Conservation (phyloP, 2,329 filamentous ascomycete species). For the Annulohypoxylon truncatum region DNA sequence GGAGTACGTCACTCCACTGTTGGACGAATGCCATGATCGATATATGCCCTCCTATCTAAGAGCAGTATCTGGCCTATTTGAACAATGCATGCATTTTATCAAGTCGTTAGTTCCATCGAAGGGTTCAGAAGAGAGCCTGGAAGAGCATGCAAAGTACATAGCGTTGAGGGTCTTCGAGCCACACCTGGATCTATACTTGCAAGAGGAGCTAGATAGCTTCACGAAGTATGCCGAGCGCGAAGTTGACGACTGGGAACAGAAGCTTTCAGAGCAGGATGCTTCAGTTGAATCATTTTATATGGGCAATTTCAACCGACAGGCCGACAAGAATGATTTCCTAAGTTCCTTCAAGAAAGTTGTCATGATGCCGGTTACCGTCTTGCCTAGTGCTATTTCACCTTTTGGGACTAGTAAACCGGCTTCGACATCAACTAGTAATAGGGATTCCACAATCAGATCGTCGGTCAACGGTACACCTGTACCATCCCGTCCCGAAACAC, state of each 20-base stretch:
- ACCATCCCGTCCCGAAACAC: constrained; percentile 63
- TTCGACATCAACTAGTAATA: constrained; percentile 46
- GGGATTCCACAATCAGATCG: constrained; percentile 44
- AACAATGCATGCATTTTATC: constrained; percentile 83
- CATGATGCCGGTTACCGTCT: constrained; percentile 96
- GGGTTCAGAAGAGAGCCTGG: constrained; percentile 69
- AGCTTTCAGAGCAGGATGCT: constrained; percentile 89
- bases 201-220: constrained; percentile 91
- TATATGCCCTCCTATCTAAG: constrained; percentile 83
- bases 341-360: constrained; percentile 98
- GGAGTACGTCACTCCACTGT: constrained; percentile 85
- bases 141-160: constrained; percentile 73
- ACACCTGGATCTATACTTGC: constrained; percentile 91
- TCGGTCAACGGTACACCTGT: constrained; percentile 52
- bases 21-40: constrained; percentile 86
- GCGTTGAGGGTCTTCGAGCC: constrained; percentile 84
- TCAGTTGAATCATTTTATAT: constrained; percentile 94
- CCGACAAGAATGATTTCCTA: constrained; percentile 95
- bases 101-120: constrained; percentile 75
- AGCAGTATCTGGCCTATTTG: constrained; percentile 87
- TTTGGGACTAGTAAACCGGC: constrained; percentile 62
- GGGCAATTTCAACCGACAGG: constrained; percentile 93
- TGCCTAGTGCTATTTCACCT: constrained; percentile 72
- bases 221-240: constrained; percentile 78
- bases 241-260: constrained; percentile 89